Base-by-base conservation (phyloP, 176 grass and related monocot genomes). In the Cenchrus americanus region DNA sequence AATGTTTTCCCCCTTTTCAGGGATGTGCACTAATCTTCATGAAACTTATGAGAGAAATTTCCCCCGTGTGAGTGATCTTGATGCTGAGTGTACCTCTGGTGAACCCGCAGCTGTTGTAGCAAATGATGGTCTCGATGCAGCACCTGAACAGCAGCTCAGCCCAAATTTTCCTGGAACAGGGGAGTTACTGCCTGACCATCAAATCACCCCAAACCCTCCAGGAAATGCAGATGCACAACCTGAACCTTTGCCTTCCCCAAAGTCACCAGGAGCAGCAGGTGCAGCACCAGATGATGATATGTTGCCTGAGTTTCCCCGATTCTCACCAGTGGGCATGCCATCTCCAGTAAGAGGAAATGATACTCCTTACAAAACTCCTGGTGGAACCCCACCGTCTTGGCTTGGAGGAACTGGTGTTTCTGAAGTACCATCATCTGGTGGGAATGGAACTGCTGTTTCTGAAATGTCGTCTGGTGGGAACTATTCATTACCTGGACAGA, bases 311-410 rank as follows among this genome's bases (percentile, higher is more conserved):
- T 22, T 83, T 0, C 89, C 89, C 62, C 87, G 87, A 59, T 86
- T 86, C 73, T 82, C 41, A 0, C 78, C 78, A 78, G 50, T n/a
- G 58, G 57, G 40, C 40, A 48, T 57, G 66, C 78, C 69, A 69
- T 94, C 92, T 68, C 75, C 85, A 48, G 21, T 47, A 57, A 69
- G 78, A 80, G 85, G 53, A 7, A 71, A 88, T 19, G 55, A 78
- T 17, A 86, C 87, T 80, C 90, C 87, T 85, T 88, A 88, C 63
- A 83, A 86, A 67, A 84, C 85, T 76, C 71, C 64, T 69, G 68
- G 79, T 78, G 23, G 42, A 77, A 85, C 68, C 68, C 73, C 60
- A 55, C 41, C 49, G 14, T 85, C 78, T 49, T 47, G 44, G 54
- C 46, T 22, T 55, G 70, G 66, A 44, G 90, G 55, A 78, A 81